phyloP scores from a whole-genome alignment of 345 rosid species.

The Boechera stricta region DNA sequence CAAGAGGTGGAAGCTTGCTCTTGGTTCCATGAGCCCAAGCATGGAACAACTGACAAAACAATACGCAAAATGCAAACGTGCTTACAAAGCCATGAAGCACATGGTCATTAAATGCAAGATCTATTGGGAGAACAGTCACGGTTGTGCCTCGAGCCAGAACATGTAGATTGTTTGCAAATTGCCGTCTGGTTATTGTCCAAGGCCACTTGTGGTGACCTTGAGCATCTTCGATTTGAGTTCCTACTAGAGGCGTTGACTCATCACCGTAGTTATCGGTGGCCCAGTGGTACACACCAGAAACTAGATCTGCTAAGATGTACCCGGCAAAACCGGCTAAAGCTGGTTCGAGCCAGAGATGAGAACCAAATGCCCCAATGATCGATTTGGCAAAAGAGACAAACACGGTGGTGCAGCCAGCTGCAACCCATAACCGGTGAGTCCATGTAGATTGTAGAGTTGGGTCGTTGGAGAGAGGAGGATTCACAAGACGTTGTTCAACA shows the following conservation, averaged over 20 bases:
- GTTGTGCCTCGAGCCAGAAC: slow-evolving; percentile 63
- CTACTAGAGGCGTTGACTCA: slow-evolving; percentile 68
- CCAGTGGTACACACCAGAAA: slow-evolving; percentile 93
- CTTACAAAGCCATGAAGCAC: slow-evolving; percentile 59
- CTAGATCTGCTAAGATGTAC: slow-evolving; percentile 78
- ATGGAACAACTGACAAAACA: slow-evolving; percentile 90
- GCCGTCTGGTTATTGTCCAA: slow-evolving; percentile 78
- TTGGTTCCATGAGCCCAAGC: slow-evolving; percentile 95
- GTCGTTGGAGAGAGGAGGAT: slow-evolving; percentile 51
- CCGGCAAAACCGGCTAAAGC: slow-evolving; percentile 67
- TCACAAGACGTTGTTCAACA: slow-evolving; percentile 17
- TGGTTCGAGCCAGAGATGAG: slow-evolving; percentile 64
- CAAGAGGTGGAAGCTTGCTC: slow-evolving; percentile 71
- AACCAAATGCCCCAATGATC: slow-evolving; percentile 45
- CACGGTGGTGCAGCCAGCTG: slow-evolving; percentile 70
- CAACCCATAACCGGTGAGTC: slow-evolving; percentile 77
- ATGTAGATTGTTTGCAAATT: slow-evolving; percentile 83
- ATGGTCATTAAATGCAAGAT: slow-evolving; percentile 56
- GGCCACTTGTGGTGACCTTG: slow-evolving; percentile 93
- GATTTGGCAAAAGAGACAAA: slow-evolving; percentile 65
- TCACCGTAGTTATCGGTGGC: slow-evolving; percentile 86
- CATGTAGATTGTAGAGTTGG: slow-evolving; percentile 66
- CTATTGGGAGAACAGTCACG: slow-evolving; percentile 64
- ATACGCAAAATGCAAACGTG: slow-evolving; percentile 63
- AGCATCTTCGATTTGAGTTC: slow-evolving; percentile 80